These are phyloP conservation scores for Pichia sp. DNA, from an alignment of 1,139 yeast species.

Conservation along the genomic window DNA sequence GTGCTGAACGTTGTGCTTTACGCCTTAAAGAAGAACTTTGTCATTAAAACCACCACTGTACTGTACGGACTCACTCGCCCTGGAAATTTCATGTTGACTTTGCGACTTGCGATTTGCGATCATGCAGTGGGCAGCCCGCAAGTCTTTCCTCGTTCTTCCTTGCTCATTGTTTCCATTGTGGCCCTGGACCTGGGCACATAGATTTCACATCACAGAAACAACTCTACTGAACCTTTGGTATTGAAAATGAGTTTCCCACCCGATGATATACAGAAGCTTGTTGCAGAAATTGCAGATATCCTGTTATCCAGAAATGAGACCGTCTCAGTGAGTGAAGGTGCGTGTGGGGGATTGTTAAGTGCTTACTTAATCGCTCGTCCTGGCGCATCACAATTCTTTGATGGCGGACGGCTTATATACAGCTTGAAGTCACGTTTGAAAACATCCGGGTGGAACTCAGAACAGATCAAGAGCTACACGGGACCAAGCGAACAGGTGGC, in stretches of 20 bases:
- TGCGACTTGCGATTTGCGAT: no score
- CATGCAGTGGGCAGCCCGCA: no score
- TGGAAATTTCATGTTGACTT: no score
- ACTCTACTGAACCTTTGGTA: no score
- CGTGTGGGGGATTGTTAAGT: conserved; percentile 81
- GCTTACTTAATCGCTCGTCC: conserved; percentile 77
- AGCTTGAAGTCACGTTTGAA: conserved; percentile 68
- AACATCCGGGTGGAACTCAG: conserved; percentile 70
- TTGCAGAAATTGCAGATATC: conserved; percentile 48
- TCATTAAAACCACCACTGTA: no score
- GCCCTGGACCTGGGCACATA: no score
- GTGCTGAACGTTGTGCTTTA: no score
- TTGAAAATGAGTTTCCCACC: conserved; percentile 66
- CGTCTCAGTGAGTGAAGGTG: conserved; percentile 76
- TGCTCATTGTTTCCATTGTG: no score
- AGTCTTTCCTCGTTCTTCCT: no score
- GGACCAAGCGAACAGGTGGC: conserved; percentile 82
- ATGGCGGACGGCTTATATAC: conserved; percentile 78
- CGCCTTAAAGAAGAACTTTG: no score
- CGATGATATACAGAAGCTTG: conserved; percentile 40
- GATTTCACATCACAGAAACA: no score
- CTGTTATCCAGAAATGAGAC: conserved; percentile 51
- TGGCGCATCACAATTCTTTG: conserved; percentile 77
- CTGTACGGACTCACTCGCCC: no score
- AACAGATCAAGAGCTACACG: conserved; percentile 62